Evolutionary conservation across 2,329 filamentous ascomycete genomes (phyloP).

Genomic region (Pleomassaria siparia): DNA sequence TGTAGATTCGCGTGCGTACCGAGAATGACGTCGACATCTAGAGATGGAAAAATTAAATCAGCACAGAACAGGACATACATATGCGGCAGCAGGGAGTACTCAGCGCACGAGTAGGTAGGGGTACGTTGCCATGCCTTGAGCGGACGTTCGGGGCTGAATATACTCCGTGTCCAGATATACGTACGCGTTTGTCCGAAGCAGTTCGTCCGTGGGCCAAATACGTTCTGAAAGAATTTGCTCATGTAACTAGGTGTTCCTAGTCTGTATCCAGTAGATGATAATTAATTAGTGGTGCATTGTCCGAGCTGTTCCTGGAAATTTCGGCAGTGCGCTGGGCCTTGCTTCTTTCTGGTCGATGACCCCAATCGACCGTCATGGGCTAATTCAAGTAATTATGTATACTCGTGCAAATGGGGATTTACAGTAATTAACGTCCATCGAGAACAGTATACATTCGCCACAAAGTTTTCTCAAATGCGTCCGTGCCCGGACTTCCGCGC

Average conservation of each 20-base stretch:
- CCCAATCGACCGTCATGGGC: constrained; percentile 8
- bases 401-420: constrained; percentile 13
- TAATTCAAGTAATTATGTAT: constrained; percentile 17
- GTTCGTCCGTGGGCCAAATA: constrained; percentile 52
- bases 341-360: constrained; percentile 12
- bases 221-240: constrained; percentile 51
- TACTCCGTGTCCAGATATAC: no score
- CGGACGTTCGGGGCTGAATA: no score
- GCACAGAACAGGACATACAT: no score
- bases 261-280: constrained; percentile 20
- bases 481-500: constrained; percentile 47
- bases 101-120: no score
- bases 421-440: constrained; percentile 41
- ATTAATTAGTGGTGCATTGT: constrained; percentile 8
- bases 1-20: constrained; percentile 50
- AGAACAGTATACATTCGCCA: constrained; percentile 48
- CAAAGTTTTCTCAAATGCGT: constrained; percentile 47
- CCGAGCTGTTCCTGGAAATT: constrained; percentile 16
- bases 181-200: constrained; percentile 52
- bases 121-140: no score
- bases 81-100: no score
- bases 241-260: constrained; percentile 56
- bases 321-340: constrained; percentile 14
- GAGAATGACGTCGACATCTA: constrained; percentile 54
- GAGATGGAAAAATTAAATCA: no score